Conservation (phyloP, 1,284 basidiomycete species). For the Laetiporus sulphureus region DNA sequence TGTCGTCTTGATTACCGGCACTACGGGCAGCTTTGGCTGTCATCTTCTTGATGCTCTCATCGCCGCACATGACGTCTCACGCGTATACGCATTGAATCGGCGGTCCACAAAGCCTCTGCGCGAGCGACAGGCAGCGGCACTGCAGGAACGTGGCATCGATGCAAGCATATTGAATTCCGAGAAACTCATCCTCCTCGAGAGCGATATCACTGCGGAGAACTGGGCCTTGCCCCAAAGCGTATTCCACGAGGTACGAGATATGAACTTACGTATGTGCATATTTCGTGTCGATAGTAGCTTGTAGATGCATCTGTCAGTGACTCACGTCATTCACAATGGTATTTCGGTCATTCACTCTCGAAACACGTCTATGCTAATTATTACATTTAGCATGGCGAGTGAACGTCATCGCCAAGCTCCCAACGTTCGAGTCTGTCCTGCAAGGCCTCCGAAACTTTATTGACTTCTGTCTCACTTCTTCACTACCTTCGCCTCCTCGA, state of each 20-base stretch:
- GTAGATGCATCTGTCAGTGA: slow-evolving; percentile 19
- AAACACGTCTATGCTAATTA: background rate
- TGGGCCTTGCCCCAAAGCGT: slow-evolving; percentile 24
- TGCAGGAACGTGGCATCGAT: slow-evolving; percentile 19
- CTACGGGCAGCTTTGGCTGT: slow-evolving; percentile 14
- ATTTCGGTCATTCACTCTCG: background rate
- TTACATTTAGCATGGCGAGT: slow-evolving; percentile 32
- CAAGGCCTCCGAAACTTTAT: slow-evolving; percentile 33
- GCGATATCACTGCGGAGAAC: slow-evolving; percentile 19
- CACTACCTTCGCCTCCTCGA: slow-evolving; percentile 11
- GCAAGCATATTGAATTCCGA: slow-evolving; percentile 17
- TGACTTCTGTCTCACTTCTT: slow-evolving; percentile 31
- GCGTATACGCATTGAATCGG: slow-evolving; percentile 17
- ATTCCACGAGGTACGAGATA: slow-evolving; percentile 22
- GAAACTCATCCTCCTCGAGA: slow-evolving; percentile 30
- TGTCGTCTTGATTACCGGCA: slow-evolving; percentile 14
- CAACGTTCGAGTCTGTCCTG: slow-evolving; percentile 30
- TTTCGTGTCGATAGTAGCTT: background rate
- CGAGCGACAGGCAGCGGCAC: slow-evolving; percentile 11
- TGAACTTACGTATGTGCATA: background rate
- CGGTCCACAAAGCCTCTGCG: slow-evolving; percentile 8
- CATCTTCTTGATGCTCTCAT: slow-evolving; percentile 14
- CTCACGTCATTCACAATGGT: slow-evolving; percentile 27
- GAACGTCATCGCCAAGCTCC: slow-evolving; percentile 32
- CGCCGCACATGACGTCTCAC: slow-evolving; percentile 38